Conservation (phyloP, 2,329 filamentous ascomycete genomes). For the Teratosphaeria nubilosa region DNA sequence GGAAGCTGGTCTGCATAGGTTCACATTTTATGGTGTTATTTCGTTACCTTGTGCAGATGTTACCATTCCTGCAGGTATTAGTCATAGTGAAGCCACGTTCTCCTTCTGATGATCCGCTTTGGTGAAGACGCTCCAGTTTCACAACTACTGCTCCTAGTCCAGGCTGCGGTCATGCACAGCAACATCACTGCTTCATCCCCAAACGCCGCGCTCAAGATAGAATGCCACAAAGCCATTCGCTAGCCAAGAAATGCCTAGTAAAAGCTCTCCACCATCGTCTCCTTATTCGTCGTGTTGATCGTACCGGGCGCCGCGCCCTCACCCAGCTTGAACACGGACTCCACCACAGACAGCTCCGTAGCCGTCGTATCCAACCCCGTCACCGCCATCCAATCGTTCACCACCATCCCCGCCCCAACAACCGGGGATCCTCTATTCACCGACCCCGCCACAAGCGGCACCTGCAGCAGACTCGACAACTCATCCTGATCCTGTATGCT, state of each 20-base stretch:
- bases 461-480: conserved; percentile 82
- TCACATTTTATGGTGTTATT: background rate
- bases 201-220: conserved; percentile 3
- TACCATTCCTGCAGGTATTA: background rate
- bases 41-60: background rate
- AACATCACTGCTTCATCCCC: background rate
- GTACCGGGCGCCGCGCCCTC: conserved; percentile 65
- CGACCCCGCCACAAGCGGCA: conserved; percentile 86
- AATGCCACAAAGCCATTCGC: background rate
- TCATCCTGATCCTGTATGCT: conserved; percentile 97
- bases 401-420: conserved; percentile 93
- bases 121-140: background rate
- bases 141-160: background rate
- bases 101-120: background rate
- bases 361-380: conserved; percentile 90
- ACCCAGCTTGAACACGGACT: conserved; percentile 89
- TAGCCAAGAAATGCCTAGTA: conserved; percentile 50
- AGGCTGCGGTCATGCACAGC: background rate
- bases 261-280: conserved; percentile 98
- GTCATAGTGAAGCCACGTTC: background rate
- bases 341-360: conserved; percentile 93
- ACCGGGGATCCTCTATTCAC: conserved; percentile 90
- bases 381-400: conserved; percentile 95
- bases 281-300: conserved; percentile 81
- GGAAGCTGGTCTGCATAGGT: background rate